Percentiles rank a stretch among this genome's conserved stretches.
phyloP scores from a whole-genome alignment of 2,329 filamentous ascomycete species.

The Trichoderma guizhouense region DNA sequence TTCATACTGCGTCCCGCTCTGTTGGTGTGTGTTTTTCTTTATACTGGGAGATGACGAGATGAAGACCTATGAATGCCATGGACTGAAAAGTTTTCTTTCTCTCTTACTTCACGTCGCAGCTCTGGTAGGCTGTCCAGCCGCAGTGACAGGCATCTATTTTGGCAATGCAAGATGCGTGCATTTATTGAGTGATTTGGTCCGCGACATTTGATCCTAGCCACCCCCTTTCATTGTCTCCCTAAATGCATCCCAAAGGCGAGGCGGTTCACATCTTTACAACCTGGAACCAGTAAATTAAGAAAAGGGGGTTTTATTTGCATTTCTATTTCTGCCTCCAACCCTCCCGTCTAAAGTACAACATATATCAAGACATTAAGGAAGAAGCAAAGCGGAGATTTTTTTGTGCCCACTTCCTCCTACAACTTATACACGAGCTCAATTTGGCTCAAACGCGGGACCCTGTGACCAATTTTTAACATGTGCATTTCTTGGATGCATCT shows the following conservation, averaged over 20 bases:
- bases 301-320: slow-evolving; percentile 11
- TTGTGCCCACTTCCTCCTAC: slow-evolving; percentile 28
- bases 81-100: background rate
- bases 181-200: background rate
- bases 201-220: background rate
- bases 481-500: slow-evolving; percentile 1
- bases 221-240: background rate
- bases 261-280: too few species aligned
- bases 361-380: slow-evolving; percentile 35
- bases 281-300: background rate
- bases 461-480: background rate
- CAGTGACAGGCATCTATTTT: background rate
- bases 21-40: background rate
- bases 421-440: slow-evolving; percentile 38
- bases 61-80: slow-evolving; percentile 6
- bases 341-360: slow-evolving; percentile 35
- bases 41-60: background rate
- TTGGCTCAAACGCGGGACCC: slow-evolving; percentile 30
- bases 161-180: background rate
- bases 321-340: slow-evolving; percentile 15
- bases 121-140: background rate
- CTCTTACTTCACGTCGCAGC: background rate
- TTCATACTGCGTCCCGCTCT: background rate
- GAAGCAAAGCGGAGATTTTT: slow-evolving; percentile 44
- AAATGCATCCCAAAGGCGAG: background rate